phyloP scores from a whole-genome alignment of 768 basidiomycete genomes.

The Sistotremastrum niveocremeum region DNA sequence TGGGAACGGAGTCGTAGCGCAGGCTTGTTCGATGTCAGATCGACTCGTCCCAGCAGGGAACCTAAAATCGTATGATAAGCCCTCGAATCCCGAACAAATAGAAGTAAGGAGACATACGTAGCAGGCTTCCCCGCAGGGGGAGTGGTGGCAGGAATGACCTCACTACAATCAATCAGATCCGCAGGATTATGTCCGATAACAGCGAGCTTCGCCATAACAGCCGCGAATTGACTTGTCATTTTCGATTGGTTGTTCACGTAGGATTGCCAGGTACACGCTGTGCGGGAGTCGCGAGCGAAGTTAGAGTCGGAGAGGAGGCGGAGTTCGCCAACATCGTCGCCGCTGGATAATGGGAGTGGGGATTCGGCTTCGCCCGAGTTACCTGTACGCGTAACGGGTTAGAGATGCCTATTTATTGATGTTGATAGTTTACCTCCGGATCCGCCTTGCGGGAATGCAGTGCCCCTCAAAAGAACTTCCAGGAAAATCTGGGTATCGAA shows the following conservation, averaged over 20 bases:
- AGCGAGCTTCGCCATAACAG: slow-evolving; percentile 17
- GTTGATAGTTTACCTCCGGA: neutral
- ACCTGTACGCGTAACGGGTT: neutral
- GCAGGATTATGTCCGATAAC: slow-evolving; percentile 14
- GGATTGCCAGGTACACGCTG: slow-evolving; percentile 22
- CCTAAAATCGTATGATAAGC: neutral
- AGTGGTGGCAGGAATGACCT: slow-evolving; percentile 5
- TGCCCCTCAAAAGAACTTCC: slow-evolving; percentile 7
- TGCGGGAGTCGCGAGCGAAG: slow-evolving; percentile 20
- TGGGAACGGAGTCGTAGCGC: neutral
- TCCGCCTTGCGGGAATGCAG: slow-evolving; percentile 11
- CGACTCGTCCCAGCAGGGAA: neutral
- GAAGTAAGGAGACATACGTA: neutral
- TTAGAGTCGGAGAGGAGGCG: slow-evolving; percentile 21
- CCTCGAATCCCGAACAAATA: too few relatives aligned
- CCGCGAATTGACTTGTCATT: slow-evolving; percentile 14
- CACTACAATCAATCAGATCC: slow-evolving; percentile 10
- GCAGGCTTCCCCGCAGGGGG: slow-evolving; percentile 3
- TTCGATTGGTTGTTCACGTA: slow-evolving; percentile 16
- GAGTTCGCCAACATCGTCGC: slow-evolving; percentile 13
- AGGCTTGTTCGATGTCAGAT: neutral
- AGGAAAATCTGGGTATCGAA: slow-evolving; percentile 10
- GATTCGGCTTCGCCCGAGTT: slow-evolving; percentile 19
- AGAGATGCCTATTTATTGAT: slow-evolving; percentile 3
- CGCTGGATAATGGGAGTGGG: slow-evolving; percentile 8